Base-by-base conservation (phyloP, 345 rosid genomes). In the Geranium brycei region DNA sequence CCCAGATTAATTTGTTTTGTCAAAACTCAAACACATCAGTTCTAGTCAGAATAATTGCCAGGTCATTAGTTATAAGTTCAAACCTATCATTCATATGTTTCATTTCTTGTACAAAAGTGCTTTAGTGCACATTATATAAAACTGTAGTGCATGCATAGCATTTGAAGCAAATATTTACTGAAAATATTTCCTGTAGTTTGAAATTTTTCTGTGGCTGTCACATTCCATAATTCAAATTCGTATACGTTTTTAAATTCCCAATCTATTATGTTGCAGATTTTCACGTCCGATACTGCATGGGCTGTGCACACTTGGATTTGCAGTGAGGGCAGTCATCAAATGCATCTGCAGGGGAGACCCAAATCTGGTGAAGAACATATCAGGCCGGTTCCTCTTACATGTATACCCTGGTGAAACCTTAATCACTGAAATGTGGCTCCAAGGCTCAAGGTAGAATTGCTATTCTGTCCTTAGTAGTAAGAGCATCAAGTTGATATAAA, bases 201-300 rank as follows among this genome's bases (percentile, higher is more conserved):
- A 47, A 47, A 8, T 11, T 47, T 47, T 13, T 10, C 11, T 47
- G 53, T 13, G 14, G 53, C 3, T 11, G 53, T 47, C 53, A 11
- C 53, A 47, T 47, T 47, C 14, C 15, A 10, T 47, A 47, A 8
- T 8, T 10, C 14, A 2, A 47, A 47, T 47, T 47, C 10, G 15
- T 47, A 2, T 11, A 35, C 41, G 11, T 47, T 6, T 47, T 47
- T 47, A 7, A 47, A 47, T 47, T 8, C 15, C 53, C 53, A 47
- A 47, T 57, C 19, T 57, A 23, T 16, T 12, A 19, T 55, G 57
- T 68, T 66, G 58, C 56, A 85, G 99, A 61, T 93, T 88, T 79
- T 75, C 89, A 30, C 83, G 76, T 55, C 97, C 99, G 47, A 86
- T 90, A 81, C 64, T 88, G 87, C 99, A 90, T 59, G 95, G 97